These are phyloP conservation scores for Laguncularia racemosa DNA, from an alignment of 345 rosid genomes.

Conservation along the genomic window DNA sequence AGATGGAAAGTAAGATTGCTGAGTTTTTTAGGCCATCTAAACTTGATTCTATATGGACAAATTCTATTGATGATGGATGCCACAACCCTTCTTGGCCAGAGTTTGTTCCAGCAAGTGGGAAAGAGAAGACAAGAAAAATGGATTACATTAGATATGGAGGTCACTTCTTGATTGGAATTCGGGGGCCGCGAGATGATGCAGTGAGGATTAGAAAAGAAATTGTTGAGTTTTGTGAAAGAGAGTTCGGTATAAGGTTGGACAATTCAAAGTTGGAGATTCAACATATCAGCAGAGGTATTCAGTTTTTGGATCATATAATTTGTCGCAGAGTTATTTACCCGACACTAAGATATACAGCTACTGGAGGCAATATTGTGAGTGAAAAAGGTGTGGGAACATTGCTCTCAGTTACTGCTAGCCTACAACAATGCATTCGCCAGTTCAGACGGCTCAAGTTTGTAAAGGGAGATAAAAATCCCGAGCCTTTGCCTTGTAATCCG, in stretches of 20 bases:
- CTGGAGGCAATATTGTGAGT: conserved; percentile 77
- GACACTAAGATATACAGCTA: conserved; percentile 72
- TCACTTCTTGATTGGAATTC: conserved; percentile 81
- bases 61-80: conserved; percentile 71
- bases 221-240: conserved; percentile 59
- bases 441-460: conserved; percentile 76
- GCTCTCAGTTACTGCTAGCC: conserved; percentile 88
- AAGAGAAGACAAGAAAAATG: conserved; percentile 90
- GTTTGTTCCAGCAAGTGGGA: conserved; percentile 90
- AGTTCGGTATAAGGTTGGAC: conserved; percentile 57
- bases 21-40: conserved; percentile 69
- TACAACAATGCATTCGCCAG: conserved; percentile 75
- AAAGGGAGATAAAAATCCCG: conserved; percentile 94
- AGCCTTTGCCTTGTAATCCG: conserved; percentile 87
- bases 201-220: conserved; percentile 56
- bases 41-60: conserved; percentile 84
- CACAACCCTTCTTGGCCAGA: conserved; percentile 99
- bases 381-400: conserved; percentile 87
- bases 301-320: conserved; percentile 87
- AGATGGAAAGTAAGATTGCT: conserved; percentile 64
- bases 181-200: conserved; percentile 91
- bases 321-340: conserved; percentile 77
- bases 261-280: conserved; percentile 74
- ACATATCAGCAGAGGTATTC: conserved; percentile 79
- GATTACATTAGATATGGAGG: conserved; percentile 84